These are phyloP conservation scores for Hyaloperonospora arabidopsidis DNA, from an alignment of 352 stramenopile species.

Conservation along the genomic window DNA sequence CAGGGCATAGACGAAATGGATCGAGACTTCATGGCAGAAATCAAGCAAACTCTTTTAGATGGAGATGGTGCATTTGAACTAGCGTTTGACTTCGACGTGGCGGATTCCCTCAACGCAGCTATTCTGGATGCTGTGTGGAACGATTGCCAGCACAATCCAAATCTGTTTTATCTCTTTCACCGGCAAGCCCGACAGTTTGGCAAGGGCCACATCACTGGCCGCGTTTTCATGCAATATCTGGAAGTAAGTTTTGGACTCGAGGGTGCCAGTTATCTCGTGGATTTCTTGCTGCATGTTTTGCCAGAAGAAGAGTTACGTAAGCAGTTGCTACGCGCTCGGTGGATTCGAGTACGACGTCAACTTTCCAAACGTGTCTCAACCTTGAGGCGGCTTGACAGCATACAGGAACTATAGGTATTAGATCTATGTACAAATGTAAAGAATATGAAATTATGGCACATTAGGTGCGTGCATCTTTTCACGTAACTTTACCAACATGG, in stretches of 20 bases:
- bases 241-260: constrained; percentile 73
- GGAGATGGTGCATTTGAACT: constrained; percentile 15
- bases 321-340: constrained; percentile 52
- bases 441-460: not conserved
- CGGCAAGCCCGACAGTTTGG: constrained; percentile 71
- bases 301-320: constrained; percentile 57
- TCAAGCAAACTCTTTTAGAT: constrained; percentile 38
- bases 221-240: constrained; percentile 70
- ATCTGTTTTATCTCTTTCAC: constrained; percentile 77
- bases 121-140: constrained; percentile 81
- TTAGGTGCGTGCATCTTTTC: not conserved
- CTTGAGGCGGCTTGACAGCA: constrained; percentile 7
- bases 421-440: not conserved
- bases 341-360: constrained; percentile 56
- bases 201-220: constrained; percentile 43
- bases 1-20: constrained; percentile 72
- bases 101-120: constrained; percentile 60
- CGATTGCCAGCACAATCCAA: constrained; percentile 79
- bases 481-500: no score
- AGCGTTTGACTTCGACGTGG: constrained; percentile 50
- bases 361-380: constrained; percentile 50
- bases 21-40: constrained; percentile 49
- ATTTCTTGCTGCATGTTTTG: constrained; percentile 77
- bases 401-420: constrained; percentile 5
- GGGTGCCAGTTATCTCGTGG: constrained; percentile 64